Percentiles rank a stretch among this genome's conserved stretches.
Conservation (phyloP, 2,329 filamentous ascomycete species). For the Monosporascus sp. region DNA sequence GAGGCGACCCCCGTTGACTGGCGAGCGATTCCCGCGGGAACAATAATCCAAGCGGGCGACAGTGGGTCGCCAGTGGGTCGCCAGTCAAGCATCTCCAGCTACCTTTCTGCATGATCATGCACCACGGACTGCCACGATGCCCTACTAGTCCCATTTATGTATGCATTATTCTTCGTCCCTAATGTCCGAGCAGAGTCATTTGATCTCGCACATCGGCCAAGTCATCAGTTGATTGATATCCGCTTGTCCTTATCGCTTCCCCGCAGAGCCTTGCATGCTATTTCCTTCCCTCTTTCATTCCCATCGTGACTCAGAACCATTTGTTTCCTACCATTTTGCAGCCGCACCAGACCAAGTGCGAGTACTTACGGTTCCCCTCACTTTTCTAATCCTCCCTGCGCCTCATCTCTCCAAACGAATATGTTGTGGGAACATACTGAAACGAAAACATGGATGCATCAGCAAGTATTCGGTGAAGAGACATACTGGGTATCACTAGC, state of each 20-base stretch:
- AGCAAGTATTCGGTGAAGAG: neutral
- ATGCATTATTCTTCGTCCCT: no score
- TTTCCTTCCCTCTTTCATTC: neutral
- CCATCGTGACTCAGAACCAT: neutral
- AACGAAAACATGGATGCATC: neutral
- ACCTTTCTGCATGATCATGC: neutral
- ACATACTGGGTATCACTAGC: neutral
- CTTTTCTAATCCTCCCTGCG: neutral
- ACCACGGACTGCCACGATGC: neutral
- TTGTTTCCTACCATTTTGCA: neutral
- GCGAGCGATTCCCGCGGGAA: neutral
- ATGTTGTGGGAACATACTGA: neutral
- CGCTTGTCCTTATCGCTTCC: neutral
- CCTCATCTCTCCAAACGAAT: neutral
- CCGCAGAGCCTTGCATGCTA: neutral
- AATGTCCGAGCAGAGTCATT: no score
- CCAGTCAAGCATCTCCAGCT: neutral
- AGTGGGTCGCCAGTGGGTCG: neutral
- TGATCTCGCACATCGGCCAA: no score
- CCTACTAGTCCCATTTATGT: neutral
- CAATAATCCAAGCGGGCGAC: neutral
- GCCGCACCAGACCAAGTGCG: neutral
- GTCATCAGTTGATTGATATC: neutral
- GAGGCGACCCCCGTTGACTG: neutral
- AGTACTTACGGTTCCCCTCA: neutral